Base-by-base conservation (phyloP, 2,329 filamentous ascomycete species). In the Eutypa lata region DNA sequence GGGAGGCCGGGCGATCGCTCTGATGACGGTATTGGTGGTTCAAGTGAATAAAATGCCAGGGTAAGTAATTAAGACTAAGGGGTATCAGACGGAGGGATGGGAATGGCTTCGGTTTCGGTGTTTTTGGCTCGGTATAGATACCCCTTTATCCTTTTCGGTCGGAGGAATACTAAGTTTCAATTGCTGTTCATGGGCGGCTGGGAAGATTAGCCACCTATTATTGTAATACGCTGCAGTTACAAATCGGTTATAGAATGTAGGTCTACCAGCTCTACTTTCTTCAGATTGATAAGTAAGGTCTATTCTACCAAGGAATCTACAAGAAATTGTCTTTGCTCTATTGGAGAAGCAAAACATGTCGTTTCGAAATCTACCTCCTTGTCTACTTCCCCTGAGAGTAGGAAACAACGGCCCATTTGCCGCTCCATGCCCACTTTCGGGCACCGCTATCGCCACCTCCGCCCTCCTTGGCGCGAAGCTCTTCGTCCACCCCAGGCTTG, bases 341-440 rank as follows among this genome's bases (percentile, higher is more conserved):
- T 22, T 11, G n/a, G n/a, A n/a, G n/a, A n/a, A n/a, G n/a, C n/a
- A n/a, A n/a, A n/a, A 16, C 31, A 8, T 35, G 8, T 14, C 31
- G 31, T 35, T 14, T 35, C n/a, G n/a, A n/a, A n/a, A 35, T 35
- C 31, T 14, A 14, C 31, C 31, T 14, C 14, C 31, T 8, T 35
- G 31, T 24, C 50, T 50, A 65, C 68, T 89, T 89, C 0, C 89
- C 89, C 61, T 87, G 81, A 45, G 81, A 91, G 64, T 92, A 91
- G 28, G 90, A 91, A 4, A 96, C 86, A n/a, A 97, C 91, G 6
- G 93, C 93, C 89, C 90, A 97, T 72, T 97, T 97, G 42, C 93
- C 93, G 65, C 84, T 89, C 92, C 92, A 97, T 0, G 91, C 92
- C 93, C 93, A 97, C 70, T 90, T 89, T 52, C 94, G 80, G 22